Conservation (phyloP, 1,139 yeast genomes). For the Nematodospora anomalae region DNA sequence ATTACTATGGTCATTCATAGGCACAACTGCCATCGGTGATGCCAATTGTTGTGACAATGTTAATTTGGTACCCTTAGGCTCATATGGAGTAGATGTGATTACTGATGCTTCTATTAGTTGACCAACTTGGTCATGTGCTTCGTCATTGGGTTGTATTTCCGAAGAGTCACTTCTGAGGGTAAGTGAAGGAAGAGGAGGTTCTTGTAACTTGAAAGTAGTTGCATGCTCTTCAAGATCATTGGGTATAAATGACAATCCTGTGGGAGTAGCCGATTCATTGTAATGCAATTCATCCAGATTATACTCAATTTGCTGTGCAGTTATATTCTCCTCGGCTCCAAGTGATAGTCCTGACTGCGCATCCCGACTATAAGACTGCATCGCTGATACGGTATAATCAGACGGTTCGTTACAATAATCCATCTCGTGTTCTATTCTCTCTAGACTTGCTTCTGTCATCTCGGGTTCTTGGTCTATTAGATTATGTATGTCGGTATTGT, state of each 20-base stretch:
- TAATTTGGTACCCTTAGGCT: slow-evolving; percentile 7
- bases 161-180: slow-evolving; percentile 2
- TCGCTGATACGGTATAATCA: neutral
- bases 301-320: slow-evolving; percentile 11
- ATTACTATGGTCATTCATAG: slow-evolving; percentile 20
- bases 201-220: slow-evolving; percentile 23
- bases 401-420: slow-evolving; percentile 5
- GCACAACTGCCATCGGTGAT: slow-evolving; percentile 24
- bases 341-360: slow-evolving; percentile 9
- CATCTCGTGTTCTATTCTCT: slow-evolving; percentile 9
- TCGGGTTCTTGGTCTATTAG: slow-evolving; percentile 15
- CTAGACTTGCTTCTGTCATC: slow-evolving; percentile 13
- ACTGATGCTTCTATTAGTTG: slow-evolving; percentile 8
- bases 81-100: slow-evolving; percentile 1
- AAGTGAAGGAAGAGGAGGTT: slow-evolving; percentile 19
- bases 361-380: slow-evolving; percentile 2
- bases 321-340: slow-evolving; percentile 5
- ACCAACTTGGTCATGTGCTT: slow-evolving; percentile 11
- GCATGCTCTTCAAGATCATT: slow-evolving; percentile 12
- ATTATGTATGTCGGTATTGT: slow-evolving; percentile 1
- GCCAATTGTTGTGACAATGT: slow-evolving; percentile 17
- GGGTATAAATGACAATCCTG: slow-evolving; percentile 12
- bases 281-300: slow-evolving; percentile 2
- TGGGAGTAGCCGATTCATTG: slow-evolving; percentile 5
- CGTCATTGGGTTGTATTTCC: slow-evolving; percentile 2